phyloP scores from a whole-genome alignment of 805 yeast species.

The Grigorovia humatica region DNA sequence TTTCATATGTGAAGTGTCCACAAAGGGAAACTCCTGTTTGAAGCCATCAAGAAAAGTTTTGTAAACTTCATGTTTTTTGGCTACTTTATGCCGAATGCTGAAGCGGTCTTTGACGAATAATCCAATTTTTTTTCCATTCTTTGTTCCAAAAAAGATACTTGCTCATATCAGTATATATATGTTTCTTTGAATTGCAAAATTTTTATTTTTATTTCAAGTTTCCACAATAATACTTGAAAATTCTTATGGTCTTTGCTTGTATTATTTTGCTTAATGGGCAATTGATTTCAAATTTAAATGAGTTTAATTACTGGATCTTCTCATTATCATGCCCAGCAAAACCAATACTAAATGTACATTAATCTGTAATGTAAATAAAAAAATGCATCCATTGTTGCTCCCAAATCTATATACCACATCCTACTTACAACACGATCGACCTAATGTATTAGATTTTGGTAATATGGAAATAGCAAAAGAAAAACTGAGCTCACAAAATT shows the following conservation, averaged over 20 bases:
- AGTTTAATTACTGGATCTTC: neutral
- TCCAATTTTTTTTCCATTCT: neutral
- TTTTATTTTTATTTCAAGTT: too few relatives aligned
- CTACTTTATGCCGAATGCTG: neutral
- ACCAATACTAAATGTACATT: neutral
- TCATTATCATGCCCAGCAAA: neutral
- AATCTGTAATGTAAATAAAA: conserved; percentile 4
- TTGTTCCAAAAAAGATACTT: neutral
- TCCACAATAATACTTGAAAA: too few relatives aligned
- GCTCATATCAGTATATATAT: too few relatives aligned
- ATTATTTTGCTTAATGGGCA: neutral
- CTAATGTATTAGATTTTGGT: neutral
- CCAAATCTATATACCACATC: conserved; percentile 2
- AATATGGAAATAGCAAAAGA: neutral
- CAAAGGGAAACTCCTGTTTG: neutral
- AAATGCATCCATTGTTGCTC: conserved; percentile 8
- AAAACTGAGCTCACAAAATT: neutral
- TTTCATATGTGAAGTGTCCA: neutral
- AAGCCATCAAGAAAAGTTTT: neutral
- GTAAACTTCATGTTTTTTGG: neutral
- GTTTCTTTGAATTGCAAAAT: too few relatives aligned
- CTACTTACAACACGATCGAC: neutral
- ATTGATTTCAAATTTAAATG: neutral
- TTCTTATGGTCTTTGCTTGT: neutral
- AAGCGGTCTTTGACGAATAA: neutral